Base-by-base conservation (phyloP, 2,329 filamentous ascomycete species). In the Cordyceps javanica region DNA sequence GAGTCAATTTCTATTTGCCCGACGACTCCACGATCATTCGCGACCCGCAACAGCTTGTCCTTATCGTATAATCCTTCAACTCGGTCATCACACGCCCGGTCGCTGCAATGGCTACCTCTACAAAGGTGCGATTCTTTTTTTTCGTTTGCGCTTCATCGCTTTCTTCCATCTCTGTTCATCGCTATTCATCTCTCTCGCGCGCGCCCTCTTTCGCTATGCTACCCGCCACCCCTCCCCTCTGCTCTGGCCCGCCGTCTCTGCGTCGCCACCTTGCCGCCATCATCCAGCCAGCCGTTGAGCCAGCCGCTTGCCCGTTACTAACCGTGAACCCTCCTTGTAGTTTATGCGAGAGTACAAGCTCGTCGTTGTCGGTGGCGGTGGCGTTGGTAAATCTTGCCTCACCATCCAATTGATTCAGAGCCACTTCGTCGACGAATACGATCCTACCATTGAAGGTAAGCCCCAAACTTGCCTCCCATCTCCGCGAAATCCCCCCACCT, bases 401-500 rank as follows among this genome's bases (percentile, higher is more conserved):
- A 97, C 94, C 60, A 97, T 99, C 71, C 94, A 97, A 80, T 85
- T 93, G 75, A 91, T 90, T 69, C 88, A 92, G 78, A 93, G 89
- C 75, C 94, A 99, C 75, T 99, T 99, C 79, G 93, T 97, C 72
- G 94, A 97, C 75, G 94, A 97, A 76, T 99, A 99, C 76, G 94
- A 99, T 76, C 94, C 94, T 59, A 99, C 94, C 69, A 97, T 99
- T 70, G 94, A 99, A 89, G 94, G 94, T 92, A 75, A 44, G 82
- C 73, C 61, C 55, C 60, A 14, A n/a, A 21, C 55, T 52, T 39
- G 19, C 34, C 42, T 23, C 13, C 25, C 16, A 16, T n/a, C 4
- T 7, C 25, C 9, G 36, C 42, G n/a, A n/a, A n/a, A n/a, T n/a
- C n/a, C n/a, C n/a, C n/a, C n/a, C n/a, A n/a, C n/a, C n/a, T n/a